Percentiles rank a stretch among this genome's conserved stretches.
Conservation (phyloP, 495 filamentous ascomycete species). For the Penicillium subrubescens region DNA sequence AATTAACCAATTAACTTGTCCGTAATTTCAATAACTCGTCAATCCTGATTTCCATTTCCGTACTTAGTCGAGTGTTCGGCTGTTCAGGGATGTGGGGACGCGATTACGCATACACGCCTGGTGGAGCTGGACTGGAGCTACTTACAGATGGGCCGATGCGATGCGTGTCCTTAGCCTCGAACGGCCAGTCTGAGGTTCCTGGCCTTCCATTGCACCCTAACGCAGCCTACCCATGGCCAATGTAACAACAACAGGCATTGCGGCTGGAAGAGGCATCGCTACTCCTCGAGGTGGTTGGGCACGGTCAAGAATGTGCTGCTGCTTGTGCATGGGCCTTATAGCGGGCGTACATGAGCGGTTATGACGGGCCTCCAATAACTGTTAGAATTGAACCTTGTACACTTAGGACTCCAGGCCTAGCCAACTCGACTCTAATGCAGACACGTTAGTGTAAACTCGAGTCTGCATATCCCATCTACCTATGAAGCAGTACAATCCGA, state of each 20-base stretch:
- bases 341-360: not conserved
- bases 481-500: not conserved
- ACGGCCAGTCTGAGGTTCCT: not conserved
- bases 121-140: not conserved
- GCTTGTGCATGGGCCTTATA: not conserved
- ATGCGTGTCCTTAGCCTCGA: not conserved
- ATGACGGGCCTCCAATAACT: not conserved
- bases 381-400: not conserved
- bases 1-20: not conserved
- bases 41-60: not conserved
- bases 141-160: not conserved
- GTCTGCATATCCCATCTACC: not conserved
- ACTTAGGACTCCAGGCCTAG: not conserved
- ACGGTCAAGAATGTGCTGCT: not conserved
- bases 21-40: not conserved
- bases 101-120: conserved; percentile 2
- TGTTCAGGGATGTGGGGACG: not conserved
- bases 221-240: not conserved
- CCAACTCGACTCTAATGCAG: not conserved
- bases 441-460: not conserved
- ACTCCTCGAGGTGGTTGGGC: not conserved
- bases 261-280: not conserved
- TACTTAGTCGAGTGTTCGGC: not conserved
- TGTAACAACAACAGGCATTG: not conserved
- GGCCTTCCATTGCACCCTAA: not conserved